phyloP scores from a whole-genome alignment of 2,329 filamentous ascomycete genomes.

The Colletotrichum sp. region DNA sequence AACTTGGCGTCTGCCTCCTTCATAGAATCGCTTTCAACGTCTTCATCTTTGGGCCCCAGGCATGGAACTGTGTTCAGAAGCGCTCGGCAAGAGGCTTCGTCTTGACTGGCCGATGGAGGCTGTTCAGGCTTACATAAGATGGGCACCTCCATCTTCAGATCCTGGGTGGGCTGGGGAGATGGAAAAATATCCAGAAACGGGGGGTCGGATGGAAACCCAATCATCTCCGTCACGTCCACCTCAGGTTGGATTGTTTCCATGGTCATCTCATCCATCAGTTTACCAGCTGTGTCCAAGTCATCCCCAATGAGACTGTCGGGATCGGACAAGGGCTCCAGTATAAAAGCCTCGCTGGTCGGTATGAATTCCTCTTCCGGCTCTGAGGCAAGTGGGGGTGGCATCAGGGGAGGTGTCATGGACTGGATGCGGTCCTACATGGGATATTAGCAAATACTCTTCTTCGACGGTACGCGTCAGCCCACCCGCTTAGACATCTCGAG shows the following conservation, averaged over 20 bases:
- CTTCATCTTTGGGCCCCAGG: background rate
- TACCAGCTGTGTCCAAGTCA: conserved; percentile 6
- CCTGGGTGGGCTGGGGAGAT: background rate
- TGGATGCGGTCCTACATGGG: background rate
- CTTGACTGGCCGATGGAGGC: background rate
- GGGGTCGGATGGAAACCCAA: background rate
- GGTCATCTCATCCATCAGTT: background rate
- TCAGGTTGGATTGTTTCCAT: background rate
- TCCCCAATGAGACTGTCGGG: conserved; percentile 28
- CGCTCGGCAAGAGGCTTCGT: background rate
- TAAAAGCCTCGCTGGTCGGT: conserved; percentile 20
- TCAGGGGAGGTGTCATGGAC: background rate
- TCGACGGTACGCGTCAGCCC: background rate
- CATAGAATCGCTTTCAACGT: background rate
- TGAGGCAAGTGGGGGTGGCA: background rate
- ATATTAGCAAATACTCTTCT: too few relatives aligned
- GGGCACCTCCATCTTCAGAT: background rate
- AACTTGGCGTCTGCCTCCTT: conserved; percentile 12
- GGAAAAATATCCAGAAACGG: background rate
- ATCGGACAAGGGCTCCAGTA: conserved; percentile 35
- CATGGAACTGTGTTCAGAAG: background rate
- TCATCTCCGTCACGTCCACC: background rate
- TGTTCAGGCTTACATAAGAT: background rate
- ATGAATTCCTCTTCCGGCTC: conserved; percentile 23
- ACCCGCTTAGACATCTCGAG: background rate